Percentiles rank a stretch among this genome's conserved stretches.
Conservation (phyloP, 768 basidiomycete species). For the Calocybe cyanea region DNA sequence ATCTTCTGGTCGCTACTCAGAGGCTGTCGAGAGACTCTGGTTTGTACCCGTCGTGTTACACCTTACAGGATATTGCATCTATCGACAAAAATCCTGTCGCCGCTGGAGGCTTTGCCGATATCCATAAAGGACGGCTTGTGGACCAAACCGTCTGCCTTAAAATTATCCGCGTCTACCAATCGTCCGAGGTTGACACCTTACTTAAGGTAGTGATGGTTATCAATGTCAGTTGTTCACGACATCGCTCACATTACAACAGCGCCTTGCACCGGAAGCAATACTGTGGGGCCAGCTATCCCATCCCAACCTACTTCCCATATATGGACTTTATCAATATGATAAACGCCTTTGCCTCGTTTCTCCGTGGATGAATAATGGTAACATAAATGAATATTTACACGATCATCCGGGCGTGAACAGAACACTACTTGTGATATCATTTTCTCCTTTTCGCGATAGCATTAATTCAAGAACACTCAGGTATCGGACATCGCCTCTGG, state of each 20-base stretch:
- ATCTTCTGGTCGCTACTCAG: slow-evolving; percentile 13
- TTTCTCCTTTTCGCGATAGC: not conserved
- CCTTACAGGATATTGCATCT: not conserved
- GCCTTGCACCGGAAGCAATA: slow-evolving; percentile 9
- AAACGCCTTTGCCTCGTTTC: slow-evolving; percentile 28
- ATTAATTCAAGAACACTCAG: not conserved
- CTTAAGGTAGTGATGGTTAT: slow-evolving; percentile 1
- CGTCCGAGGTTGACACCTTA: not conserved
- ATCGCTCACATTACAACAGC: not conserved
- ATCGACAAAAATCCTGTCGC: not conserved
- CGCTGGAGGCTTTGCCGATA: slow-evolving; percentile 4
- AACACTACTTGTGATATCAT: not conserved
- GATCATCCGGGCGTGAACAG: slow-evolving; percentile 9
- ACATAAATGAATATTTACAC: slow-evolving; percentile 21
- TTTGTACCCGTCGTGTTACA: slow-evolving; percentile 8
- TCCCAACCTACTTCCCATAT: slow-evolving; percentile 29
- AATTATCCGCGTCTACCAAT: not conserved
- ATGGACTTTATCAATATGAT: slow-evolving; percentile 23
- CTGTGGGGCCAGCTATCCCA: slow-evolving; percentile 12
- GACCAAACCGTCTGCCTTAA: slow-evolving; percentile 3
- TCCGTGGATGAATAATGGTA: slow-evolving; percentile 35
- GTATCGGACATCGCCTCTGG: not conserved
- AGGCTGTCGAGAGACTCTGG: slow-evolving; percentile 3
- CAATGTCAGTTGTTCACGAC: not conserved
- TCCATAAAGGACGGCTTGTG: slow-evolving; percentile 1